These are phyloP conservation scores for Curvularia spicifera DNA, from an alignment of 2,329 filamentous ascomycete species.

Conservation along the genomic window DNA sequence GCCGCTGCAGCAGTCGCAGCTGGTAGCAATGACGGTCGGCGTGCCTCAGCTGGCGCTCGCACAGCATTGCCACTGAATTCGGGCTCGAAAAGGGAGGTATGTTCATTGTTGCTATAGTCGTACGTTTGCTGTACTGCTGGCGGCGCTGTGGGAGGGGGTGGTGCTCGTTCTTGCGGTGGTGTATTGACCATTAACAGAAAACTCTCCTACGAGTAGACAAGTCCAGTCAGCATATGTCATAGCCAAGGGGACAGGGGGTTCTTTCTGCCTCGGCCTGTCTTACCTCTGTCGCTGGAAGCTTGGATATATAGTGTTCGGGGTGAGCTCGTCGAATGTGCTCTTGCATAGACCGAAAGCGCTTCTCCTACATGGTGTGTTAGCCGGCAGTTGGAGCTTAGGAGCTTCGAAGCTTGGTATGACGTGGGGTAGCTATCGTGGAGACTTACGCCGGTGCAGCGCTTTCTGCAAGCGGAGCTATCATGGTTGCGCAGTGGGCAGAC, in stretches of 20 bases:
- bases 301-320: conserved; percentile 95
- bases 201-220: conserved; percentile 66
- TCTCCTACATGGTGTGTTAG: conserved; percentile 69
- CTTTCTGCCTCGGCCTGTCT: not conserved
- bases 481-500: conserved; percentile 95
- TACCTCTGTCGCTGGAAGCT: conserved; percentile 89
- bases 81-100: conserved; percentile 71
- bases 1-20: conserved; percentile 83
- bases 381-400: conserved; percentile 15
- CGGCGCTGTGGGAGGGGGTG: conserved; percentile 53
- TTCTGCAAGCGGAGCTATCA: conserved; percentile 95
- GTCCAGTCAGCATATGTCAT: conserved; percentile 10
- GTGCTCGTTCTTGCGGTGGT: conserved; percentile 74
- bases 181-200: conserved; percentile 96
- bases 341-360: conserved; percentile 97
- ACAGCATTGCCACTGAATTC: conserved; percentile 70
- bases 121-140: conserved; percentile 42
- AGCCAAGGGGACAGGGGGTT: not conserved
- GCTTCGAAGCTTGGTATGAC: conserved; percentile 13
- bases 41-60: conserved; percentile 72
- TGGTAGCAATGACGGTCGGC: conserved; percentile 67
- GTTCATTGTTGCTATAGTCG: conserved; percentile 62
- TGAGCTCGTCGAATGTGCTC: conserved; percentile 98
- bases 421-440: conserved; percentile 20
- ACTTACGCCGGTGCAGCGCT: conserved; percentile 98